These are phyloP conservation scores for Ormosia emarginata DNA, from an alignment of 306 rosid genomes.

Conservation along the genomic window DNA sequence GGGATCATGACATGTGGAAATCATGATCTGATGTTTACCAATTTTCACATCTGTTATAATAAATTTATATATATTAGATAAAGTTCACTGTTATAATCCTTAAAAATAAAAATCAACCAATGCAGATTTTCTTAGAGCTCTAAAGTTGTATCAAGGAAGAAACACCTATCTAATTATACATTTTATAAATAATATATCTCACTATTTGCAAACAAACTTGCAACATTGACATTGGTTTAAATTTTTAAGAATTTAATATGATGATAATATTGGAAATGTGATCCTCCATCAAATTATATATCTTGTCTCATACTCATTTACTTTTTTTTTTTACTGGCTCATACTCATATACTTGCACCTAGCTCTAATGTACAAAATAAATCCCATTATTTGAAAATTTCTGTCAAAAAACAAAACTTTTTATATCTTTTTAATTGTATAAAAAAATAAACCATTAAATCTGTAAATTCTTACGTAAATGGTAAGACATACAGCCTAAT, in stretches of 20 bases:
- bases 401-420: no score
- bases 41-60: background rate
- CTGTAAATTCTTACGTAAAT: background rate
- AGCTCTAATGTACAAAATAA: no score
- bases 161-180: background rate
- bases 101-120: background rate
- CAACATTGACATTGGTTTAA: background rate
- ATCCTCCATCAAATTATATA: background rate
- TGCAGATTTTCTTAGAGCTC: background rate
- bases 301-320: no score
- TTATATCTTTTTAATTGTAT: no score
- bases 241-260: background rate
- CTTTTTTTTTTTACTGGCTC: no score
- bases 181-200: background rate
- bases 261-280: no score
- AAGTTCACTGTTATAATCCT: background rate
- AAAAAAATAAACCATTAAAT: background rate
- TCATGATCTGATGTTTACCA: background rate
- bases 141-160: background rate
- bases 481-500: background rate
- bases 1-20: constrained; percentile 16
- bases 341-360: no score
- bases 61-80: background rate
- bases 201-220: background rate
- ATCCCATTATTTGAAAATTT: no score